A percentile compares a stretch with the other conserved stretches of the same genome.
Evolutionary conservation across 2,329 filamentous ascomycete species (phyloP).

Genomic region (Elsinoe arachidis): DNA sequence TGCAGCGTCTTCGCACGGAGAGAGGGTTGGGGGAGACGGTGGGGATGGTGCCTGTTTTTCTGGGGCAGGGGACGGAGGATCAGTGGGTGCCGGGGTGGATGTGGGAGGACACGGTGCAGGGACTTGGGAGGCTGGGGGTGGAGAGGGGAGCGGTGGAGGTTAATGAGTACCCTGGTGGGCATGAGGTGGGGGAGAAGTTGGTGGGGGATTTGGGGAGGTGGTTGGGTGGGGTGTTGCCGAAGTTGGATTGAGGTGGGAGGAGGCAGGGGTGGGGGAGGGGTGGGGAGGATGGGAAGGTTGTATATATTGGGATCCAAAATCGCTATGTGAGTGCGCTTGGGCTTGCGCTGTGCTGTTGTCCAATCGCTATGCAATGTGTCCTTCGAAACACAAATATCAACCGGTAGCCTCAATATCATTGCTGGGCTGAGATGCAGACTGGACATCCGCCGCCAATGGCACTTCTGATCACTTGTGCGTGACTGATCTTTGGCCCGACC

Average conservation of each 20-base stretch:
- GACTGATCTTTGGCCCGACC: constrained; percentile 16
- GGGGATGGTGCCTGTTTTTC: constrained; percentile 35
- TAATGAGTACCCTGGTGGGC: constrained; percentile 42
- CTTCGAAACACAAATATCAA: background rate
- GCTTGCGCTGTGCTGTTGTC: constrained; percentile 2
- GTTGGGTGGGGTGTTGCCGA: constrained; percentile 33
- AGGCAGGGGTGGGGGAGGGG: background rate
- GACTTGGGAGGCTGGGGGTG: constrained; percentile 32
- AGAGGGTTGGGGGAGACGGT: constrained; percentile 28
- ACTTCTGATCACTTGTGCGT: constrained; percentile 43
- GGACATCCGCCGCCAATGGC: constrained; percentile 47
- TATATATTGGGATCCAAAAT: background rate
- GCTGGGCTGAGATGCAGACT: constrained; percentile 13
- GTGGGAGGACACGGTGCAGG: constrained; percentile 35
- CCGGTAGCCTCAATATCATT: background rate
- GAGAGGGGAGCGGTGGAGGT: constrained; percentile 31
- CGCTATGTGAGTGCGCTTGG: background rate
- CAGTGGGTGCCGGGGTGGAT: constrained; percentile 39
- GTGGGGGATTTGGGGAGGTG: constrained; percentile 39
- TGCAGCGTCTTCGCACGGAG: constrained; percentile 32
- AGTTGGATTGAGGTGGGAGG: constrained; percentile 21
- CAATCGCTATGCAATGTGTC: constrained; percentile 2
- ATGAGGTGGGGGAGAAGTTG: constrained; percentile 35
- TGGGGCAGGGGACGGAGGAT: constrained; percentile 41
- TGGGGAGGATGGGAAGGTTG: background rate